phyloP scores from a whole-genome alignment of 169 alveolate genomes.

The Plasmodium yoelii region DNA sequence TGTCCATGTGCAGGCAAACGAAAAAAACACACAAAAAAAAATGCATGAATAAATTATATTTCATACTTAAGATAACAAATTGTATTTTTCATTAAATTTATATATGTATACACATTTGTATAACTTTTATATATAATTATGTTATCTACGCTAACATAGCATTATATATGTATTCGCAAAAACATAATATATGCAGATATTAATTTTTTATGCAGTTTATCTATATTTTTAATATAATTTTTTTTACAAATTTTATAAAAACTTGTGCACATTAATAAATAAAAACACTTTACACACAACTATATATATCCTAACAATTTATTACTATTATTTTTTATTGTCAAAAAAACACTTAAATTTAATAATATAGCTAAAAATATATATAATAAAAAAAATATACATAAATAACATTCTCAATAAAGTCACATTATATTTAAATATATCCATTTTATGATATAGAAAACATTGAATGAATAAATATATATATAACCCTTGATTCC shows the following conservation, averaged over 20 bases:
- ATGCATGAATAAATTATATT: background rate
- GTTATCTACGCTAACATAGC: conserved; percentile 1
- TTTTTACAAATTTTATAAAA: background rate
- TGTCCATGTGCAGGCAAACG: background rate
- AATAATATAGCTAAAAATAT: conserved; percentile 2
- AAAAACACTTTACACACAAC: conserved; percentile 24
- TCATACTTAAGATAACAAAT: conserved; percentile 10
- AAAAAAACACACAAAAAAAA: background rate
- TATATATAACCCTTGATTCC: conserved; percentile 4
- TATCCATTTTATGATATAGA: background rate
- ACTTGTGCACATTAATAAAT: conserved; percentile 14
- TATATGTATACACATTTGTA: background rate
- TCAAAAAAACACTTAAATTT: too few species aligned
- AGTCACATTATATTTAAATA: background rate
- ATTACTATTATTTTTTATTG: background rate
- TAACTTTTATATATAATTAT: background rate
- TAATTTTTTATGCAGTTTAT: background rate
- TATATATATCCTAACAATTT: background rate
- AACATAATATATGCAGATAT: conserved; percentile 2
- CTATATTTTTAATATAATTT: background rate
- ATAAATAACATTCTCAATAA: too few species aligned
- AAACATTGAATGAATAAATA: background rate
- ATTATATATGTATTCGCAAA: conserved; percentile 1
- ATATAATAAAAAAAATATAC: conserved; percentile 3
- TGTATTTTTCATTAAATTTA: background rate